Conservation (phyloP, 2,329 filamentous ascomycete species). For the Gaeumannomyces sp. region DNA sequence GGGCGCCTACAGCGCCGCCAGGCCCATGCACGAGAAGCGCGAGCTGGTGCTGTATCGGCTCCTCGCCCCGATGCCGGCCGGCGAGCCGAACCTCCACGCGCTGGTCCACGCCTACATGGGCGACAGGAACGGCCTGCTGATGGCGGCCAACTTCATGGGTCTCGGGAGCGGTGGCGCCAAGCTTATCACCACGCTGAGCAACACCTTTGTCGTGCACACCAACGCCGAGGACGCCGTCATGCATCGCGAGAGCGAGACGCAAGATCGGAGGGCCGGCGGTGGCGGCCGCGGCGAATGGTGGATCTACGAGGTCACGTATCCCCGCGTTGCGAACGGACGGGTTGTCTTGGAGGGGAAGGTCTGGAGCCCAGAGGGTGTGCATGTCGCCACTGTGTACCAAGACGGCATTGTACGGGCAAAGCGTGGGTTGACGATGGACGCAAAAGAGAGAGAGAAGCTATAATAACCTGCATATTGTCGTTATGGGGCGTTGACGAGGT, state of each 20-base stretch:
- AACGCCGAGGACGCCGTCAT: slow-evolving; percentile 43
- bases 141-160: slow-evolving; percentile 43
- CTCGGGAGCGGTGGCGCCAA: slow-evolving; percentile 34
- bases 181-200: slow-evolving; percentile 40
- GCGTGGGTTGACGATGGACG: slow-evolving; percentile 13
- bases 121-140: slow-evolving; percentile 48
- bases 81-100: slow-evolving; percentile 36
- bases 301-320: slow-evolving; percentile 46
- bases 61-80: slow-evolving; percentile 28
- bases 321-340: slow-evolving; percentile 39
- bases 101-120: slow-evolving; percentile 44
- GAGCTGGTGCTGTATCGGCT: slow-evolving; percentile 46
- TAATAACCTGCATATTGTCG: slow-evolving; percentile 13
- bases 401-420: slow-evolving; percentile 38
- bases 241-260: slow-evolving; percentile 18
- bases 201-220: slow-evolving; percentile 46
- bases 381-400: slow-evolving; percentile 50
- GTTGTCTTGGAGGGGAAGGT: slow-evolving; percentile 43
- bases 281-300: slow-evolving; percentile 35
- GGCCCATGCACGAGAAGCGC: slow-evolving; percentile 36
- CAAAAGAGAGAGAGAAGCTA: slow-evolving; percentile 19
- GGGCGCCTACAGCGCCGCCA: slow-evolving; percentile 34
- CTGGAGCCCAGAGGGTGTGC: slow-evolving; percentile 47
- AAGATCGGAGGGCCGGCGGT: slow-evolving; percentile 21
- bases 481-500: background rate